Evolutionary conservation across 2,329 filamentous ascomycete genomes (phyloP).

Genomic region (Clonostachys rhizophaga): DNA sequence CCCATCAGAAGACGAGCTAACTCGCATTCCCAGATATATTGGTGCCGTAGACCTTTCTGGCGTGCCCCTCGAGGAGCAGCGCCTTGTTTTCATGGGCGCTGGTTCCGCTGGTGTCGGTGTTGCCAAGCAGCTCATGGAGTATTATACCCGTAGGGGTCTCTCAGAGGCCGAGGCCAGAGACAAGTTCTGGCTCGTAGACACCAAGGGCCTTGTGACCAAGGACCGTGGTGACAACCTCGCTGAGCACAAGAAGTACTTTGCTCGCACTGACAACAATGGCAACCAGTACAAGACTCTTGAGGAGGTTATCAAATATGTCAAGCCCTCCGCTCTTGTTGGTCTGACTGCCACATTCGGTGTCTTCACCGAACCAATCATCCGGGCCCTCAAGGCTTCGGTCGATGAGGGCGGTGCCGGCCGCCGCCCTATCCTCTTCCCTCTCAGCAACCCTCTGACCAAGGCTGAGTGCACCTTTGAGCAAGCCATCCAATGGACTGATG

Average conservation of each 20-base stretch:
- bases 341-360: constrained; percentile 91
- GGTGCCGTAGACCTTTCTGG: constrained; percentile 78
- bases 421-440: constrained; percentile 87
- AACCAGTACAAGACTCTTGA: constrained; percentile 75
- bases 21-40: constrained; percentile 53
- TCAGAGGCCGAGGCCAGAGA: constrained; percentile 80
- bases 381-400: constrained; percentile 60
- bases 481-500: constrained; percentile 85
- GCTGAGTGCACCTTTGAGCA: constrained; percentile 97
- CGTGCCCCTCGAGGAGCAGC: constrained; percentile 83
- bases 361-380: constrained; percentile 84
- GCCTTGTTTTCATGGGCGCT: constrained; percentile 92
- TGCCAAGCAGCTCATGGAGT: constrained; percentile 95
- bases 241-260: constrained; percentile 78
- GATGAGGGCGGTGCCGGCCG: constrained; percentile 64
- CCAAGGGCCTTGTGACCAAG: constrained; percentile 87
- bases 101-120: constrained; percentile 96
- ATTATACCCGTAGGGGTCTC: constrained; percentile 89
- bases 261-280: constrained; percentile 58
- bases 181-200: constrained; percentile 98
- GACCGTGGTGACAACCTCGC: constrained; percentile 93
- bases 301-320: constrained; percentile 90
- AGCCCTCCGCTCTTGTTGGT: constrained; percentile 91
- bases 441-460: constrained; percentile 94
- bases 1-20: constrained; percentile 37